Evolutionary conservation across 495 filamentous ascomycete species (phyloP).

Genomic region (Talaromyces wortmannii): DNA sequence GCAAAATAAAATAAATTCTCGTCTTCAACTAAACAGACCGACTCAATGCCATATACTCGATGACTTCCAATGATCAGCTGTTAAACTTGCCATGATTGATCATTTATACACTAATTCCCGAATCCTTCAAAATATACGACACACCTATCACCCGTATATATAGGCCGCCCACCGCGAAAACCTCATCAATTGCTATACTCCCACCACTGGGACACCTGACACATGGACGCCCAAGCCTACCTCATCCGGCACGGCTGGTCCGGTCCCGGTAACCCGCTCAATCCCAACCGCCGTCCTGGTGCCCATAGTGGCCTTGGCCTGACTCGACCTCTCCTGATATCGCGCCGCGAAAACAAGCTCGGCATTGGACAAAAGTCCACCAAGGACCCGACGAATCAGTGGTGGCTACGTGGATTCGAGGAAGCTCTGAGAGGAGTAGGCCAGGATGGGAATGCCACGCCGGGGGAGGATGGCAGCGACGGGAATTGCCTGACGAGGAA

Average conservation of each 20-base stretch:
- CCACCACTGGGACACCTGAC: background rate
- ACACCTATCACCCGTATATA: too few relatives aligned
- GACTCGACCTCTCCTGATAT: slow-evolving; percentile 59
- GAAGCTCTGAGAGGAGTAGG: slow-evolving; percentile 63
- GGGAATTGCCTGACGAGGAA: slow-evolving; percentile 27
- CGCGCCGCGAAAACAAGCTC: slow-evolving; percentile 59
- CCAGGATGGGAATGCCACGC: slow-evolving; percentile 29
- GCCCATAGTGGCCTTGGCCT: slow-evolving; percentile 58
- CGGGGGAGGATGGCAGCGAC: slow-evolving; percentile 8
- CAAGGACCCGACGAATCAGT: slow-evolving; percentile 57
- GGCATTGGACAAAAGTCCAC: slow-evolving; percentile 67
- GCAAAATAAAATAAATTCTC: background rate
- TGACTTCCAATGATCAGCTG: too few relatives aligned
- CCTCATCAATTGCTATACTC: background rate
- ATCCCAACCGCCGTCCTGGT: slow-evolving; percentile 54
- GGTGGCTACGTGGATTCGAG: slow-evolving; percentile 80
- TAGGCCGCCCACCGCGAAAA: too few relatives aligned
- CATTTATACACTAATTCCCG: too few relatives aligned
- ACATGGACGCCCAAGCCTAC: slow-evolving; percentile 63
- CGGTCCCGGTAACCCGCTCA: slow-evolving; percentile 66
- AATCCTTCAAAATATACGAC: too few relatives aligned
- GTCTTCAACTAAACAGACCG: slow-evolving; percentile 15
- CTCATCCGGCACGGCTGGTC: slow-evolving; percentile 74
- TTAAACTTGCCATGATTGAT: too few relatives aligned
- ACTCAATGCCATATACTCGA: slow-evolving; percentile 12